A percentile compares a stretch with the other conserved stretches of the same genome.
Evolutionary conservation across 768 basidiomycete species (phyloP).

Genomic region (Russula sp.): DNA sequence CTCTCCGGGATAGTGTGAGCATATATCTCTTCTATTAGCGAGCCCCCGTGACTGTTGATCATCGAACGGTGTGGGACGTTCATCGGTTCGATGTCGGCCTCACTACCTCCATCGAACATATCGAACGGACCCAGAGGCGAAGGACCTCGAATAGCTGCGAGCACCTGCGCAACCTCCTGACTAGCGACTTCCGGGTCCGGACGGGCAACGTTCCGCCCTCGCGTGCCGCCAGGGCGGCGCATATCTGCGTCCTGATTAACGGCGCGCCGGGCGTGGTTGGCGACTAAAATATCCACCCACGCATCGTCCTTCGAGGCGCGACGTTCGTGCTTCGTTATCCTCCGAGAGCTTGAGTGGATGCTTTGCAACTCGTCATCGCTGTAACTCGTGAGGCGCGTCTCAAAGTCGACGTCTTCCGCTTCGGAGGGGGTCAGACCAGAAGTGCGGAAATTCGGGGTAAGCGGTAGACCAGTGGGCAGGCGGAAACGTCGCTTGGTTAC

Average conservation of each 20-base stretch:
- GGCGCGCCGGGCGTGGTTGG: slow-evolving; percentile 46
- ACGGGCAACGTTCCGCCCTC: slow-evolving; percentile 33
- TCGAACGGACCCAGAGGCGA: slow-evolving; percentile 26
- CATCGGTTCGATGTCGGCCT: slow-evolving; percentile 27
- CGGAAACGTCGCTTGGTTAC: slow-evolving; percentile 52
- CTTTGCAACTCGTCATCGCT: slow-evolving; percentile 37
- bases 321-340: slow-evolving; percentile 37
- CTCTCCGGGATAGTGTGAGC: slow-evolving; percentile 14
- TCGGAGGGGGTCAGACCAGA: slow-evolving; percentile 59
- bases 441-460: slow-evolving; percentile 45
- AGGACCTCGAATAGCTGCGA: slow-evolving; percentile 47
- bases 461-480: slow-evolving; percentile 45
- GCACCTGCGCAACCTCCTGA: slow-evolving; percentile 64
- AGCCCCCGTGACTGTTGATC: slow-evolving; percentile 4
- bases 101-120: slow-evolving; percentile 34
- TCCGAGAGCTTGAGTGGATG: slow-evolving; percentile 1
- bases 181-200: slow-evolving; percentile 68
- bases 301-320: slow-evolving; percentile 59
- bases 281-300: slow-evolving; percentile 85
- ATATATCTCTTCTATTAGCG: slow-evolving; percentile 1
- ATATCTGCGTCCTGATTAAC: slow-evolving; percentile 50
- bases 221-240: slow-evolving; percentile 26
- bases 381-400: slow-evolving; percentile 68
- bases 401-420: slow-evolving; percentile 77
- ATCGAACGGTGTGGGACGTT: slow-evolving; percentile 16